Percentiles rank a stretch among this genome's conserved stretches.
phyloP scores from a whole-genome alignment of 1,284 basidiomycete species.

The Jaminaea rosea region DNA sequence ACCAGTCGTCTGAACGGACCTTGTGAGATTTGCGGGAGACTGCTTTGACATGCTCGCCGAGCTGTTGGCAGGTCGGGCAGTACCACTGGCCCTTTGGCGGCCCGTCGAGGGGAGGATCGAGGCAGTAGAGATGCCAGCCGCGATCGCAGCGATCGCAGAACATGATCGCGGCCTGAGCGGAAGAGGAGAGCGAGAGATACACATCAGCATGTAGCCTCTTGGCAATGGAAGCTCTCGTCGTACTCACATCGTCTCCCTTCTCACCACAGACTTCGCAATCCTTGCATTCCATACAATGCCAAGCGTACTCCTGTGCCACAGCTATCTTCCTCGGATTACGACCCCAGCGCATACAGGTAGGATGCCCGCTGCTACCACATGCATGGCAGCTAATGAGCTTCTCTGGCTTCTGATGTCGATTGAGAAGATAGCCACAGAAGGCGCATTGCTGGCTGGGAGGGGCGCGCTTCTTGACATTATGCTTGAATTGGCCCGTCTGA shows the following conservation, averaged over 20 bases:
- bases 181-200: neutral
- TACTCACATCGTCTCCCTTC: slow-evolving; percentile 80
- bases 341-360: slow-evolving; percentile 41
- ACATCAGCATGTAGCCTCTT: too few relatives aligned
- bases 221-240: too few relatives aligned
- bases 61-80: slow-evolving; percentile 29
- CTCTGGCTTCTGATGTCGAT: slow-evolving; percentile 26
- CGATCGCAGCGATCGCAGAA: slow-evolving; percentile 93
- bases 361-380: slow-evolving; percentile 46
- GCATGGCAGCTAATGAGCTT: slow-evolving; percentile 42
- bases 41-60: slow-evolving; percentile 2
- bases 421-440: slow-evolving; percentile 30
- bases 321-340: slow-evolving; percentile 49
- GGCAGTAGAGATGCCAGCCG: slow-evolving; percentile 88
- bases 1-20: neutral
- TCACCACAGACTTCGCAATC: slow-evolving; percentile 75
- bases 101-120: slow-evolving; percentile 55
- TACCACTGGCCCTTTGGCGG: slow-evolving; percentile 16
- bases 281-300: slow-evolving; percentile 90
- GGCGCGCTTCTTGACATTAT: neutral
- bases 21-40: neutral
- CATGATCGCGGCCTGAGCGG: slow-evolving; percentile 53
- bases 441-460: slow-evolving; percentile 27
- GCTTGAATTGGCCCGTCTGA: too few relatives aligned
- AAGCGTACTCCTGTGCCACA: slow-evolving; percentile 62